Evolutionary conservation across 148 eudicot species (phyloP).

Genomic region (Fagopyrum esculentum): DNA sequence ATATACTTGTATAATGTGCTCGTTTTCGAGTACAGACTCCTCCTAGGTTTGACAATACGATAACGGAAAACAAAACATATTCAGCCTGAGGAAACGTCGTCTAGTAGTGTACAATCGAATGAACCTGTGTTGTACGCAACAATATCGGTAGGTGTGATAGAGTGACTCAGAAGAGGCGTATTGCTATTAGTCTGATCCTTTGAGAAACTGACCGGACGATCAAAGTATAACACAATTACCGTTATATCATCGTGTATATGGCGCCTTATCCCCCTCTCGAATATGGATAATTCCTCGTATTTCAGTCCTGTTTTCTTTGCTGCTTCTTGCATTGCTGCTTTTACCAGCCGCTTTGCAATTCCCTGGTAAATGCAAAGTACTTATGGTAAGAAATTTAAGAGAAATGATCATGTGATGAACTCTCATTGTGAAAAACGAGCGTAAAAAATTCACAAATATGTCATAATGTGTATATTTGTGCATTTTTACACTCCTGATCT

Average conservation of each 20-base stretch:
- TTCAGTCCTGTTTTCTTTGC: constrained; percentile 32
- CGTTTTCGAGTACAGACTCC: neutral
- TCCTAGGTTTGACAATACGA: neutral
- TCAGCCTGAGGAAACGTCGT: neutral
- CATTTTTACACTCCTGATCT: too few relatives aligned
- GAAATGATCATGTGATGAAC: too few relatives aligned
- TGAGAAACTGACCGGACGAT: neutral
- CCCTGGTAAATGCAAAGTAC: constrained; percentile 18
- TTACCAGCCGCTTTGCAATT: constrained; percentile 27
- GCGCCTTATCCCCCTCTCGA: constrained; percentile 26
- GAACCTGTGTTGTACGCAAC: constrained; percentile 9
- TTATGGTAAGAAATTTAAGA: neutral
- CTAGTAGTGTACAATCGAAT: neutral
- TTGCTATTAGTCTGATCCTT: neutral
- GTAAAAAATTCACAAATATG: too few relatives aligned
- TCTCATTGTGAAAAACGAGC: too few relatives aligned
- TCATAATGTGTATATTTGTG: too few relatives aligned
- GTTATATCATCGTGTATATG: constrained; percentile 41
- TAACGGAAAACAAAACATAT: neutral
- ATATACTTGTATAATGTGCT: neutral
- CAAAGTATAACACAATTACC: constrained; percentile 26
- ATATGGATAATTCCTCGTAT: constrained; percentile 29
- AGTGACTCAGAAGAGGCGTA: constrained; percentile 6
- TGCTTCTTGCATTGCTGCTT: constrained; percentile 25
- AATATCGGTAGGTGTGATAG: constrained; percentile 10